Evolutionary conservation across 192 early-diverging fungal species (phyloP).

Genomic region (Coemansia sp.): DNA sequence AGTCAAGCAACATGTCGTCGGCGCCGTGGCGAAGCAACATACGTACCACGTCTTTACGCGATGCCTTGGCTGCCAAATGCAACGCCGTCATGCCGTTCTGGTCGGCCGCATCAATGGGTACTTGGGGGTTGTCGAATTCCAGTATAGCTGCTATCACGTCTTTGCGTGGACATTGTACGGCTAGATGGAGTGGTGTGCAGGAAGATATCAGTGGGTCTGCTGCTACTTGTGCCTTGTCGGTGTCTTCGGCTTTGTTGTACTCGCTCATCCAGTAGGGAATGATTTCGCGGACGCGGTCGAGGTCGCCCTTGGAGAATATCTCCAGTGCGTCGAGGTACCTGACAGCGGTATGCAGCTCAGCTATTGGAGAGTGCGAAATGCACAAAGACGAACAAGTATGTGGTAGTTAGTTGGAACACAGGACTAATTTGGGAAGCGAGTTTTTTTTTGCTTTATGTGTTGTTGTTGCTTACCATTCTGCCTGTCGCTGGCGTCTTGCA

Average conservation of each 20-base stretch:
- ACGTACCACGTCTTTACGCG: slow-evolving; percentile 67
- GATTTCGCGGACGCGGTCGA: slow-evolving; percentile 30
- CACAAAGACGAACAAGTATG: background rate
- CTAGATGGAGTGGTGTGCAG: slow-evolving; percentile 59
- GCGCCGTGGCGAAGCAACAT: slow-evolving; percentile 67
- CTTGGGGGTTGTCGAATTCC: slow-evolving; percentile 41
- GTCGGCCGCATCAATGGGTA: slow-evolving; percentile 60
- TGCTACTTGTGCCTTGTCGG: slow-evolving; percentile 3
- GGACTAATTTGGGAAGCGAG: background rate
- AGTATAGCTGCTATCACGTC: slow-evolving; percentile 60
- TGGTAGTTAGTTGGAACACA: background rate
- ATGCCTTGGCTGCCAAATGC: slow-evolving; percentile 71
- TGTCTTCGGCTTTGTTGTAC: slow-evolving; percentile 19
- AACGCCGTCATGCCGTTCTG: slow-evolving; percentile 71
- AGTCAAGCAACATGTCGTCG: slow-evolving; percentile 67
- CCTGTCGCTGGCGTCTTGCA: background rate
- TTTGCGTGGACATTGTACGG: slow-evolving; percentile 66
- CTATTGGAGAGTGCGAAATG: background rate
- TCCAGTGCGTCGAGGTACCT: slow-evolving; percentile 52
- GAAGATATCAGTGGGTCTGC: slow-evolving; percentile 30
- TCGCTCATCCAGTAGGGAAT: slow-evolving; percentile 46
- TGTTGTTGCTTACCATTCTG: background rate
- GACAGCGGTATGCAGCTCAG: slow-evolving; percentile 5
- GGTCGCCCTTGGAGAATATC: slow-evolving; percentile 44
- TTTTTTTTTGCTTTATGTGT: background rate